Conservation (phyloP, 2,329 filamentous ascomycete species). For the Xylariomycetidae sp. region DNA sequence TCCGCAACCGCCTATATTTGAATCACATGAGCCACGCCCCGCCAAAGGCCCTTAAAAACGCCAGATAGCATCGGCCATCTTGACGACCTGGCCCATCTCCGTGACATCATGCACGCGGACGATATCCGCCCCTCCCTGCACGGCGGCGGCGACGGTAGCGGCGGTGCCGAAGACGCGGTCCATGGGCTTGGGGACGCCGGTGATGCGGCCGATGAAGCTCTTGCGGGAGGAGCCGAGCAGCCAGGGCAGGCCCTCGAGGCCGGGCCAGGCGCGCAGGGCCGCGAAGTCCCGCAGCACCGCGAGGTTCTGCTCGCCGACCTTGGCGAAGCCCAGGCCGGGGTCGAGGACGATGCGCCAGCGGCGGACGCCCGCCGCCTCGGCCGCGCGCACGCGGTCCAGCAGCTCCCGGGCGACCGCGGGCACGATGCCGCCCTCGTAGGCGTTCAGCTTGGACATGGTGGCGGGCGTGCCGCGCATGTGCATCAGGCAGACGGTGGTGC, state of each 20-base stretch:
- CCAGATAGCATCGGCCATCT: constrained; percentile 92
- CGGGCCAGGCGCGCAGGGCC: constrained; percentile 58
- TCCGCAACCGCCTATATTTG: too few species aligned
- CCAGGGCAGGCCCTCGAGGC: constrained; percentile 72
- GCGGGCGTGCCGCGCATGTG: constrained; percentile 86
- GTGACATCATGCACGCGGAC: constrained; percentile 85
- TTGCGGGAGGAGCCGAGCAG: constrained; percentile 85
- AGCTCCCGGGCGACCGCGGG: constrained; percentile 63
- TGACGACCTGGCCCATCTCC: constrained; percentile 79
- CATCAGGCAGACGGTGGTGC: constrained; percentile 78
- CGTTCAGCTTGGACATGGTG: constrained; percentile 67
- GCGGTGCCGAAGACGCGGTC: constrained; percentile 81
- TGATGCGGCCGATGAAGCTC: constrained; percentile 77
- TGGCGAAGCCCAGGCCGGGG: constrained; percentile 91
- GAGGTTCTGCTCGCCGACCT: constrained; percentile 72
- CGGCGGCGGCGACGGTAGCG: constrained; percentile 76
- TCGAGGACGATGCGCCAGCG: constrained; percentile 95
- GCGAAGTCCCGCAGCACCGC: constrained; percentile 65
- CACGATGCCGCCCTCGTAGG: constrained; percentile 62
- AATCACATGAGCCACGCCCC: neutral
- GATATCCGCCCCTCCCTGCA: constrained; percentile 84
- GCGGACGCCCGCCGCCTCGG: constrained; percentile 73
- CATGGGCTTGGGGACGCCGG: constrained; percentile 63
- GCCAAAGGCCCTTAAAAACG: constrained; percentile 33
- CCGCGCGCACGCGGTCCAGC: constrained; percentile 61